Percentiles rank a stretch among this genome's conserved stretches.
These are phyloP conservation scores for Trichopus zeylanicus DNA, from an alignment of 116 monocot genomes.

Conservation along the genomic window DNA sequence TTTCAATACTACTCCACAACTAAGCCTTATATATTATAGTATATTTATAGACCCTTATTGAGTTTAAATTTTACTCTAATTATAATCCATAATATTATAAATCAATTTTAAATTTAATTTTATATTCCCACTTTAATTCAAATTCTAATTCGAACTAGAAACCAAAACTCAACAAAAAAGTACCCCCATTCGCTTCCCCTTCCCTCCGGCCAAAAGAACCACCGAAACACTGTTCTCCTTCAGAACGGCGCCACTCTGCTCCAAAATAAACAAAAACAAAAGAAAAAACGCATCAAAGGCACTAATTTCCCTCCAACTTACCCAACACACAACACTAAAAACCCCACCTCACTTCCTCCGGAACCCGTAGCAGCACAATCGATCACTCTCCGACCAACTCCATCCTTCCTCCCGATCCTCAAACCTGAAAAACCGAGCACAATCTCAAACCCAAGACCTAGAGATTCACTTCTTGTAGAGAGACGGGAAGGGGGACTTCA, in stretches of 20 bases:
- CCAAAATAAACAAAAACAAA: constrained; percentile 6
- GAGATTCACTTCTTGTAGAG: too few species aligned
- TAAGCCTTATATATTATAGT: too few species aligned
- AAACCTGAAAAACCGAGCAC: constrained; percentile 14
- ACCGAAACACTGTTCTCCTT: constrained; percentile 87
- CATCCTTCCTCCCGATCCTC: background rate
- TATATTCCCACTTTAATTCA: too few species aligned
- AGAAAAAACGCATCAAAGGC: background rate
- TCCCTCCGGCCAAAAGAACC: constrained; percentile 81
- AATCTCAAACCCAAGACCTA: too few species aligned
- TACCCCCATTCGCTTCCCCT: constrained; percentile 95
- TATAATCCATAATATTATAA: too few species aligned
- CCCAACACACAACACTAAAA: background rate
- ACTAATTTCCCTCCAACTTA: background rate
- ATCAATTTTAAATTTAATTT: too few species aligned
- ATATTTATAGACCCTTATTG: too few species aligned
- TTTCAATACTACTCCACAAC: too few species aligned
- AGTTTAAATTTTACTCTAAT: too few species aligned
- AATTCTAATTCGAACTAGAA: too few species aligned
- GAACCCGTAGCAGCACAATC: constrained; percentile 7
- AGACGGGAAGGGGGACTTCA: too few species aligned
- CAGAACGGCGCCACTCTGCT: constrained; percentile 34
- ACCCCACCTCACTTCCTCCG: constrained; percentile 5
- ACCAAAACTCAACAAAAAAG: constrained; percentile 5
- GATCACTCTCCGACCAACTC: background rate